Base-by-base conservation (phyloP, 1,284 basidiomycete genomes). In the Melampsora americana region DNA sequence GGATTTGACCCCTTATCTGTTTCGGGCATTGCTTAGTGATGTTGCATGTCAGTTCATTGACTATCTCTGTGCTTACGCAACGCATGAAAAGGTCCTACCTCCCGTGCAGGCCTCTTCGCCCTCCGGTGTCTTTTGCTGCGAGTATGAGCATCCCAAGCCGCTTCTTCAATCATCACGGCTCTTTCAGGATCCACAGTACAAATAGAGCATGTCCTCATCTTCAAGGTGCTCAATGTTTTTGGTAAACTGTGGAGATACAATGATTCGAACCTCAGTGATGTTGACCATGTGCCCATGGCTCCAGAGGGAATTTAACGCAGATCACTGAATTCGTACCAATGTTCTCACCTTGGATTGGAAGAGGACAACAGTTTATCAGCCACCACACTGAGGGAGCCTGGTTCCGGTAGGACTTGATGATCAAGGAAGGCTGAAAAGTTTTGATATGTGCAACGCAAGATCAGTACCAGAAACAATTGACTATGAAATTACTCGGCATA, bases 161-260 rank as follows among this genome's bases (percentile, higher is more conserved):
- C n/a, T 48, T 72, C 44, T 65, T 72, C 69, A 26, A 72, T 65
- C 30, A 72, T 48, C 12, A 72, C 42, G 32, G 61, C 59, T 53
- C 62, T 72, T 20, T 62, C 23, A 9, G 16, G n/a, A 20, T 72
- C 61, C 42, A 60, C 32, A 5, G 69, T 64, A 65, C 69, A 72
- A 20, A 48, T 46, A n/a, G 59, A 30, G 61, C 69, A 72, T 20
- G 30, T 23, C 62, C 39, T 72, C 28, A 72, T 62, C 42, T 65
- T 59, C 30, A 72, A 53, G 1, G 60, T 20, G 20, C 62, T 32
- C 35, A 72, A 53, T 46, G 56, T 62, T 30, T 60, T 32, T 6
- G 44, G 44, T 35, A 39, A 39, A 30, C 69, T 72, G 28, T 14
- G 46, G 32, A 3, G 1, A 32, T 64, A 5, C 26, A 64, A 39